Base-by-base conservation (phyloP, 176 grass and related monocot genomes). In the Oryza rufipogon region DNA sequence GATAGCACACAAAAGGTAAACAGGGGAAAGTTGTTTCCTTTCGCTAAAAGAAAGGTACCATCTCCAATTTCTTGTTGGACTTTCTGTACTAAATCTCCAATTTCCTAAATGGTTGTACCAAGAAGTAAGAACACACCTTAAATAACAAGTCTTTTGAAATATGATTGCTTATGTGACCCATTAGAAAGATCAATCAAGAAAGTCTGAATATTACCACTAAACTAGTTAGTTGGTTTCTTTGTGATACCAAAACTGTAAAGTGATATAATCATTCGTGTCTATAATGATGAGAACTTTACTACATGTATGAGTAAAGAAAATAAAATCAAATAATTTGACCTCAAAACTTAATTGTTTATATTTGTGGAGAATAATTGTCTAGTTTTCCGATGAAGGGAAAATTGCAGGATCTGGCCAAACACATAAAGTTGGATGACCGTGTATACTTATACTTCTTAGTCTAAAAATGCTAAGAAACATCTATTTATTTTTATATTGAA, bases 191-290 rank as follows among this genome's bases (percentile, higher is more conserved):
- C 19, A 30, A 4, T 44, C 38, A 20, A 39, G 7, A 86, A 90
- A 83, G 84, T 79, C 46, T 41, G 74, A 80, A 86, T 36, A 83
- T 82, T 46, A 66, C 73, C 34, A 77, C 71, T 84, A 51, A 51
- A 54, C 17, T 33, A 58, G 73, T 76, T 73, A 28, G 66, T 79
- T 86, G 79, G 16, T 83, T 86, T 73, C 58, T 86, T 86, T 78
- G 64, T 68, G 26, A 48, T 28, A 80, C 47, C 7, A 49, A 74
- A 85, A 76, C 23, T 17, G 78, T 14, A 5, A 74, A 44, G 65
- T 68, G 74, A 68, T 56, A 77, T 72, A 23, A 66, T 65, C 32
- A 58, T 80, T 19, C n/a, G 25, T 49, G 42, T 8, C 30, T 81
- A 39, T 6, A 30, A 79, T 75, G 22, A 23, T 48, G 28, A 48